phyloP scores from a whole-genome alignment of 2,329 filamentous ascomycete species.

The Magnaporthiopsis incrustans region DNA sequence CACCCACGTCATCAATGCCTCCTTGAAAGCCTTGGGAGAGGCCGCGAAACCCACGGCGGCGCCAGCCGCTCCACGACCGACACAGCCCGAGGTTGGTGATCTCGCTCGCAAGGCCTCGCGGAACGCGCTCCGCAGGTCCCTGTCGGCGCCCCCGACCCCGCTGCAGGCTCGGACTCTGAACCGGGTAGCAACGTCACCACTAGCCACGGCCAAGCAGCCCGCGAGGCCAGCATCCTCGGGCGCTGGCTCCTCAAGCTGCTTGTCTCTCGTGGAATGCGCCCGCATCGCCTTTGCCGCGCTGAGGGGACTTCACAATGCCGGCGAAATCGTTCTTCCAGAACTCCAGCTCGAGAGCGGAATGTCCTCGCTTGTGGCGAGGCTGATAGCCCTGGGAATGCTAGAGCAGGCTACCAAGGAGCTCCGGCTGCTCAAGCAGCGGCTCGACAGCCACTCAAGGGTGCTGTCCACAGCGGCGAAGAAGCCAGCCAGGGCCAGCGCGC shows the following conservation, averaged over 20 bases:
- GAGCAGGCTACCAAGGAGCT: constrained; percentile 64
- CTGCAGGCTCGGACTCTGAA: constrained; percentile 55
- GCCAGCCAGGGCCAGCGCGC: constrained; percentile 23
- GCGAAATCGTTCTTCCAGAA: constrained; percentile 46
- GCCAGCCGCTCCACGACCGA: constrained; percentile 15
- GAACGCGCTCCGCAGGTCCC: constrained; percentile 44
- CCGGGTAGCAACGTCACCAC: constrained; percentile 47
- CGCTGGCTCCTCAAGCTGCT: constrained; percentile 29
- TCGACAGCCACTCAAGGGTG: constrained; percentile 34
- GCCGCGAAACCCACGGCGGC: constrained; percentile 46
- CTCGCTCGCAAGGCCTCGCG: constrained; percentile 26
- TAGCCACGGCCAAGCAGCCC: constrained; percentile 22
- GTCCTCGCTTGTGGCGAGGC: constrained; percentile 58
- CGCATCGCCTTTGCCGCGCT: constrained; percentile 59
- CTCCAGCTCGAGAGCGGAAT: constrained; percentile 68
- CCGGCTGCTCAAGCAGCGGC: constrained; percentile 52
- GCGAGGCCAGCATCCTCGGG: constrained; percentile 12
- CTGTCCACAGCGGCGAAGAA: constrained; percentile 18
- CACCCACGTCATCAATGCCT: constrained; percentile 64
- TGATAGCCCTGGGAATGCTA: constrained; percentile 56
- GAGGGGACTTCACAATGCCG: constrained; percentile 45
- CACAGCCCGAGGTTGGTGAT: constrained; percentile 26
- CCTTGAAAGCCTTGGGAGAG: constrained; percentile 61
- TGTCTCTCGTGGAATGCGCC: constrained; percentile 60
- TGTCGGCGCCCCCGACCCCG: constrained; percentile 50